Evolutionary conservation across 805 yeast genomes (phyloP).

Genomic region (Pichia sporocuriosa): DNA sequence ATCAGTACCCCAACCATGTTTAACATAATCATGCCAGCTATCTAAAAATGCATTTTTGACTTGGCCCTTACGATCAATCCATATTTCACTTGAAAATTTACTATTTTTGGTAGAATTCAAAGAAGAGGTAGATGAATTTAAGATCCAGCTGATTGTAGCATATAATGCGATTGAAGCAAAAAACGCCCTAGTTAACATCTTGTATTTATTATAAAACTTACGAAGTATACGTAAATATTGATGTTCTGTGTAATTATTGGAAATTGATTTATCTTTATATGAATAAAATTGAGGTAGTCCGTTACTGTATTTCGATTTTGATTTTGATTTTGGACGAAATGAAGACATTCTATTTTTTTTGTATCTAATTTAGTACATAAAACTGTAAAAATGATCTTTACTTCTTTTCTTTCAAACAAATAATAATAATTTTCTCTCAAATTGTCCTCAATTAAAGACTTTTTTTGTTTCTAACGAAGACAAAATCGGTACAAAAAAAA

Average conservation of each 20-base stretch:
- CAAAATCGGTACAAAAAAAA: too few species aligned
- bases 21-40: slow-evolving; percentile 71
- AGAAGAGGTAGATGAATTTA: neutral
- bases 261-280: slow-evolving; percentile 42
- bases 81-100: slow-evolving; percentile 20
- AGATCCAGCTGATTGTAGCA: slow-evolving; percentile 25
- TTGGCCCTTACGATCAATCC: slow-evolving; percentile 46
- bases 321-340: slow-evolving; percentile 11
- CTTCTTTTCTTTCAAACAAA: too few species aligned
- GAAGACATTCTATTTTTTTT: slow-evolving; percentile 8
- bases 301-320: slow-evolving; percentile 21
- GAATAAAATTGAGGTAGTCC: slow-evolving; percentile 39
- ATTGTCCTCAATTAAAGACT: too few species aligned
- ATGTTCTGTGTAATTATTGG: slow-evolving; percentile 10
- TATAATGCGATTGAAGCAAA: slow-evolving; percentile 37
- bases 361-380: too few species aligned
- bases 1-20: slow-evolving; percentile 81
- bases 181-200: slow-evolving; percentile 39
- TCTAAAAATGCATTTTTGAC: slow-evolving; percentile 65
- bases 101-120: neutral
- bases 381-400: too few species aligned
- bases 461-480: too few species aligned
- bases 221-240: slow-evolving; percentile 3
- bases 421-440: too few species aligned
- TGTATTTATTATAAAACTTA: slow-evolving; percentile 19